Percentiles rank a stretch among this genome's conserved stretches.
Conservation (phyloP, 768 basidiomycete species). For the Chalciporus sphaerocephalus region DNA sequence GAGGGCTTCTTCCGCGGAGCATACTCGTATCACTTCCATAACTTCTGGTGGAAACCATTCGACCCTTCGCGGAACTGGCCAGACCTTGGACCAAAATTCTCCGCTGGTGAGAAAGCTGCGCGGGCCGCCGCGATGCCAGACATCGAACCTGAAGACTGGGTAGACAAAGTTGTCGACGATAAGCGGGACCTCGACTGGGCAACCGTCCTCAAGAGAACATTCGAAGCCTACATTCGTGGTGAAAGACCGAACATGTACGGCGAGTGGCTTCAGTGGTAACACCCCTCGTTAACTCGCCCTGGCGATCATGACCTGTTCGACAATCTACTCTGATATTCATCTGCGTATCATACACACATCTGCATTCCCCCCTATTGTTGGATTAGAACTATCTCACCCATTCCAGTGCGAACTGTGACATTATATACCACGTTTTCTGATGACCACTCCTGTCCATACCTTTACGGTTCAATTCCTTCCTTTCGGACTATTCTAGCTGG, state of each 20-base stretch:
- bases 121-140: conserved; percentile 42
- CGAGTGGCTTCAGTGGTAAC: conserved; percentile 61
- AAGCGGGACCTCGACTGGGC: conserved; percentile 86
- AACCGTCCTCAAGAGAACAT: conserved; percentile 91
- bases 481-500: conserved; percentile 17
- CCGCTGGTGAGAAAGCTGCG: conserved; percentile 65
- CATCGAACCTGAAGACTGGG: conserved; percentile 33
- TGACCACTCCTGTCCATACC: conserved; percentile 25
- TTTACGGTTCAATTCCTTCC: conserved; percentile 16
- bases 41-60: conserved; percentile 96
- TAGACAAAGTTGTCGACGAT: conserved; percentile 53
- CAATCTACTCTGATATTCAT: conserved; percentile 31
- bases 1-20: conserved; percentile 96
- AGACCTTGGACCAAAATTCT: conserved; percentile 80
- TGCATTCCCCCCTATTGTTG: conserved; percentile 29
- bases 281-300: conserved; percentile 1
- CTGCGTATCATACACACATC: conserved; percentile 25
- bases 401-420: conserved; percentile 26
- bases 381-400: conserved; percentile 27
- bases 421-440: conserved; percentile 29
- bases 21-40: conserved; percentile 95
- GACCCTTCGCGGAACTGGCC: conserved; percentile 94
- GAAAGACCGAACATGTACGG: conserved; percentile 96
- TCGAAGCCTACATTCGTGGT: conserved; percentile 87
- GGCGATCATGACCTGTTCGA: conserved; percentile 12